Conservation (phyloP, 306 rosid genomes). For the Amphicarpaea edgeworthii region DNA sequence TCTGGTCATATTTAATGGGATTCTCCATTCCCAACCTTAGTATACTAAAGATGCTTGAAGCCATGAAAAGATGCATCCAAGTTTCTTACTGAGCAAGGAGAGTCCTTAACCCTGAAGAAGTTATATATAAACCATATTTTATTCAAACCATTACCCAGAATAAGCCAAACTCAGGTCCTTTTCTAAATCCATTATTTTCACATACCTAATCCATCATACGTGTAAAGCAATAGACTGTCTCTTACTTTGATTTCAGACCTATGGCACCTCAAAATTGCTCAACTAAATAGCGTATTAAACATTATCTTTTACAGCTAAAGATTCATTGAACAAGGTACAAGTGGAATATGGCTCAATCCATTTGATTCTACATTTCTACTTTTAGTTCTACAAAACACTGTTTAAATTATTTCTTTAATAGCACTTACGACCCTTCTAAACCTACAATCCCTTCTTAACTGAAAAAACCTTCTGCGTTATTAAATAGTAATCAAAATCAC, state of each 20-base stretch:
- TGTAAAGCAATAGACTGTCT: slow-evolving; percentile 22
- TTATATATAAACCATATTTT: slow-evolving; percentile 2
- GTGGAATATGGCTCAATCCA: not conserved
- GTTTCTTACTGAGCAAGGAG: slow-evolving; percentile 28
- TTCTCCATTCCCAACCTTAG: no score
- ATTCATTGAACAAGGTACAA: not conserved
- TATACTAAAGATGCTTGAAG: slow-evolving; percentile 6
- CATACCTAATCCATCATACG: not conserved
- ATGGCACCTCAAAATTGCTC: slow-evolving; percentile 25
- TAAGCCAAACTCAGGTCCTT: slow-evolving; percentile 18
- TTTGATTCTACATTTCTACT: no score
- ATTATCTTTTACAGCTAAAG: not conserved
- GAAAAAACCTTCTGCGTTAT: not conserved
- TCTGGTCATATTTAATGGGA: no score
- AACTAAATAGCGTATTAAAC: not conserved
- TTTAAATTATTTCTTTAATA: not conserved
- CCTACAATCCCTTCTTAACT: not conserved
- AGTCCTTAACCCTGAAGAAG: slow-evolving; percentile 6
- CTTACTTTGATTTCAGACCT: not conserved
- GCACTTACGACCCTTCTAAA: slow-evolving; percentile 7
- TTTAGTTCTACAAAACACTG: not conserved
- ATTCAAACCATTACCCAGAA: slow-evolving; percentile 23
- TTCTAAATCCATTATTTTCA: not conserved
- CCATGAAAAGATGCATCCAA: slow-evolving; percentile 15
- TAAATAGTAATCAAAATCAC: slow-evolving; percentile 1